Evolutionary conservation across 352 stramenopile genomes (phyloP), one percentile per base, ranked within the genome.

Genomic region (Phytophthora cactorum): DNA sequence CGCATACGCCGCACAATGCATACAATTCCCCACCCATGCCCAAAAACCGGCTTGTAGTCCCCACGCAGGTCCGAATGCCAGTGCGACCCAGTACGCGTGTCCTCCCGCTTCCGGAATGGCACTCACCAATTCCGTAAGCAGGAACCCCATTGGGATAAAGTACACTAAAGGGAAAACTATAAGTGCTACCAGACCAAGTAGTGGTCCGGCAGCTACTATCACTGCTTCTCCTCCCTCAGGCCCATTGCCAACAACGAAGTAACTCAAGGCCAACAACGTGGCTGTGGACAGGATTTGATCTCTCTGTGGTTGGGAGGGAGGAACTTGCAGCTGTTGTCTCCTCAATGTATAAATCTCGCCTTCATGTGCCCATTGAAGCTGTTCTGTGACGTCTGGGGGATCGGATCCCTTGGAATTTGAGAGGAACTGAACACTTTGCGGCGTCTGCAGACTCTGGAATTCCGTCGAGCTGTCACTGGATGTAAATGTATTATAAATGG

Each of bases 41-140:
- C 88, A 96, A 70, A 92, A 96, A 6, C 84, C 85, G 1, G 85
- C 82, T 41, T 92, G 86, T 41, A 96, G 89, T 2, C 86, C 88
- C 74, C 77, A 89, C 17, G 66, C 77, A 3, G 82, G 81, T 1
- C 86, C 86, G 32, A 93, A 92, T 15, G 83, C 84, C 31, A 86
- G 59, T 8, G 77, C 78, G 29, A 90, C 74, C 86, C 86, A 93
- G 59, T 90, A 90, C 34, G 82, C 82, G 36, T 90, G 75, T 41
- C 82, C 79, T 14, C 78, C 82, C 5, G 63, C 64, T 36, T 78
- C 78, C 15, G 82, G 82, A 52, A 90, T 72, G 15, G 78, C 72
- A 2, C 72, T 71, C 17, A 79, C 70, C 6, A 91, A 63, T 57
- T 91, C 82, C 12, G 75, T 77, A 53, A 86, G 65, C 46, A 86